These are phyloP conservation scores for Trichocladium antarcticum DNA, from an alignment of 495 filamentous ascomycete genomes.

Conservation along the genomic window DNA sequence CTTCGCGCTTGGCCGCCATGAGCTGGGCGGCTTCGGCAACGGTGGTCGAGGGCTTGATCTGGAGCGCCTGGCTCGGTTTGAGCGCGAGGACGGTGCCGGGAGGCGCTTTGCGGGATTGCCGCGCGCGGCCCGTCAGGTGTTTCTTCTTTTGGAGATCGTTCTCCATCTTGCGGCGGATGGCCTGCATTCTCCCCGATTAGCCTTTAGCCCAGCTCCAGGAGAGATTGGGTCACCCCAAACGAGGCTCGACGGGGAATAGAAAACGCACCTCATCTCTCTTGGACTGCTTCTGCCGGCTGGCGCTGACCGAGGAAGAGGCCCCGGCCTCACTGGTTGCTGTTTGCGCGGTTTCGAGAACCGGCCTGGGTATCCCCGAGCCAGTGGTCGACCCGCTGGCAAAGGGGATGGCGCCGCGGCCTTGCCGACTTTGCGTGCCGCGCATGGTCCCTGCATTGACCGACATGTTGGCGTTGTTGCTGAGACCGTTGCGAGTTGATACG, in stretches of 20 bases:
- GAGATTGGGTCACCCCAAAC: background rate
- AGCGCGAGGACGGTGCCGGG: conserved; percentile 92
- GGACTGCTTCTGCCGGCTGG: conserved; percentile 83
- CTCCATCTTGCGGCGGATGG: conserved; percentile 93
- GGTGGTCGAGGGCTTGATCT: conserved; percentile 92
- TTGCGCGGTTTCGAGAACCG: conserved; percentile 55
- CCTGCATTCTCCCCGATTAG: conserved; percentile 40
- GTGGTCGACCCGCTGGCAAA: conserved; percentile 52
- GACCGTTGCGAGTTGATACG: background rate
- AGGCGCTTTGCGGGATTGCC: conserved; percentile 82
- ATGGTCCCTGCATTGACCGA: conserved; percentile 33
- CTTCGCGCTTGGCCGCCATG: conserved; percentile 97
- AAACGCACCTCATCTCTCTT: conserved; percentile 91
- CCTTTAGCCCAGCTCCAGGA: background rate
- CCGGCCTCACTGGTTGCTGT: conserved; percentile 49
- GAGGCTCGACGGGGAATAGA: background rate
- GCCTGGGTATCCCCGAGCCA: conserved; percentile 70
- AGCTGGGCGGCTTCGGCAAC: conserved; percentile 95
- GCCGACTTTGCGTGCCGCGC: conserved; percentile 53
- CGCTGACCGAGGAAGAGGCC: conserved; percentile 69
- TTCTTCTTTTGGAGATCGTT: conserved; percentile 97
- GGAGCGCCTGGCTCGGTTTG: conserved; percentile 86
- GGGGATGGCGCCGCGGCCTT: conserved; percentile 55
- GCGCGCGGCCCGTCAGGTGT: conserved; percentile 59
- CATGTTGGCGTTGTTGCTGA: conserved; percentile 15